Evolutionary conservation across 1,284 basidiomycete genomes (phyloP), one percentile per base, ranked within the genome.

Genomic region (Trichosporon sp.): DNA sequence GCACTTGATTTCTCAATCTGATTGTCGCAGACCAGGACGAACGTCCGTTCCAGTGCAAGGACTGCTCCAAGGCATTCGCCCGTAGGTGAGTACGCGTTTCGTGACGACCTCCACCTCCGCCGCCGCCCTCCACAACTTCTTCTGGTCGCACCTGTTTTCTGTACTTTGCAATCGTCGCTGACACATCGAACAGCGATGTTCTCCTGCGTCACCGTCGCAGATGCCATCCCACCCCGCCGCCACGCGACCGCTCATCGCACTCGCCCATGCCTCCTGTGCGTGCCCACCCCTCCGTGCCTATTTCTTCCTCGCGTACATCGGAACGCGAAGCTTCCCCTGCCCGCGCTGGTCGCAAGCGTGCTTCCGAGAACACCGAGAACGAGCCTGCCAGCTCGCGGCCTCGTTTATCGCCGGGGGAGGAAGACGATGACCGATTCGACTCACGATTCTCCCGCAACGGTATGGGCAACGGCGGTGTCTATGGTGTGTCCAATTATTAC

Each of bases 61-160:
- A 84, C 68, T 85, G 84, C 71, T 73, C 79, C 12, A 85, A 85
- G 71, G 79, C 83, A 8, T 85, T 85, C 69, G 84, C 83, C 19
- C 67, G 84, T 75, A 85, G 84, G 84, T 83, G 37, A 69, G 78
- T 75, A 19, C 0, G 26, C 26, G 51, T 11, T 16, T 35, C 32
- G 31, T 63, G 59, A 63, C 14, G 59, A 63, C 59, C 59, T 63
- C 59, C 59, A 63, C 59, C 59, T 63, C 59, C 59, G 59, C 43
- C 59, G 59, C 59, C 59, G 59, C 59, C 59, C 59, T 32, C 59
- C 59, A 32, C 16, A n/a, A n/a, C 59, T n/a, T 35, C 32, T n/a
- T 63, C 32, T 35, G 31, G 16, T 32, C 59, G 37, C 31, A 32
- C 32, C 4, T 35, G 12, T 16, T 63, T 32, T 35, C 31, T 31